Evolutionary conservation across 768 basidiomycete genomes (phyloP).

Genomic region (Udeniomyces megalosporus): DNA sequence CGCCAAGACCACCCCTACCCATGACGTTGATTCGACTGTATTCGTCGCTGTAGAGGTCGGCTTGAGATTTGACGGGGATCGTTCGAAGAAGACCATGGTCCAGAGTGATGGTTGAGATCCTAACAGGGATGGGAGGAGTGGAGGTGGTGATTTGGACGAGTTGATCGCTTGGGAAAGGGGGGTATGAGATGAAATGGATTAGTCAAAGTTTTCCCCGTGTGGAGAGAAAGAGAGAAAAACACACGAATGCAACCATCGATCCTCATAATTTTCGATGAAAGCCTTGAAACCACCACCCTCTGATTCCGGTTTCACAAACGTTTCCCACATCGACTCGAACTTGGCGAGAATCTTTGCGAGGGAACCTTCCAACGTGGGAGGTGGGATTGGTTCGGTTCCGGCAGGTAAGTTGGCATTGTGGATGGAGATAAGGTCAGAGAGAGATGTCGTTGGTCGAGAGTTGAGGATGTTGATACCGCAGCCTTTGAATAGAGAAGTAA

Average conservation of each 20-base stretch:
- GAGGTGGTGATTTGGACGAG: constrained; percentile 65
- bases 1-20: no score
- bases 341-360: constrained; percentile 55
- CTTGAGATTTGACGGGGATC: constrained; percentile 38
- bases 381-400: constrained; percentile 17
- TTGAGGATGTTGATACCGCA: constrained; percentile 80
- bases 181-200: not conserved
- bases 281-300: constrained; percentile 68
- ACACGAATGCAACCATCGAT: constrained; percentile 81
- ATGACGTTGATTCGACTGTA: constrained; percentile 14
- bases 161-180: constrained; percentile 44
- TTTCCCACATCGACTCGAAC: constrained; percentile 65
- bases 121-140: constrained; percentile 49
- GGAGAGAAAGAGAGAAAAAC: constrained; percentile 23
- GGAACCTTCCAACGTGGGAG: constrained; percentile 54
- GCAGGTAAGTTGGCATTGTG: constrained; percentile 20
- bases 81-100: constrained; percentile 81
- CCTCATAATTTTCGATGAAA: constrained; percentile 63
- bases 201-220: not conserved
- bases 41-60: not conserved
- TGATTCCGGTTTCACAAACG: constrained; percentile 51
- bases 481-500: constrained; percentile 35
- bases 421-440: constrained; percentile 47
- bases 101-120: constrained; percentile 68
- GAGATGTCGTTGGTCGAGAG: constrained; percentile 60